phyloP scores from a whole-genome alignment of 2,329 filamentous ascomycete species.

The Claviceps citrina region DNA sequence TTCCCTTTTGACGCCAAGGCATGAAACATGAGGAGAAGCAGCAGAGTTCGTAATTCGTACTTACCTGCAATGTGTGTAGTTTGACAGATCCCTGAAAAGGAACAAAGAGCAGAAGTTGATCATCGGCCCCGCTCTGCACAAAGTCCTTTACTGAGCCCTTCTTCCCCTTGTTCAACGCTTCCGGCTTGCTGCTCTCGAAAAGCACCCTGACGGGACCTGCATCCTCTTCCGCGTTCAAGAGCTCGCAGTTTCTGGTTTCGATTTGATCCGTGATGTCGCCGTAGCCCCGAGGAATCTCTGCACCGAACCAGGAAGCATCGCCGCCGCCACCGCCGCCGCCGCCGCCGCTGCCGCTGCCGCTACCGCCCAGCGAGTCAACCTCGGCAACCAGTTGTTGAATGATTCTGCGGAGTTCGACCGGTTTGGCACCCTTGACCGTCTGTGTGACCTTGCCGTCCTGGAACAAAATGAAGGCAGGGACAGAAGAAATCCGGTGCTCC shows the following conservation, averaged over 20 bases:
- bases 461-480: conserved; percentile 89
- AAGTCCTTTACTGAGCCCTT: conserved; percentile 52
- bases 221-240: conserved; percentile 73
- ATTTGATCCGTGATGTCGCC: conserved; percentile 68
- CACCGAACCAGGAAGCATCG: conserved; percentile 53
- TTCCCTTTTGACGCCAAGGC: neutral
- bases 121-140: conserved; percentile 92
- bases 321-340: conserved; percentile 24
- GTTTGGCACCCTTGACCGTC: conserved; percentile 60
- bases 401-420: conserved; percentile 50
- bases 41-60: conserved; percentile 10
- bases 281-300: conserved; percentile 64
- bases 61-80: conserved; percentile 63
- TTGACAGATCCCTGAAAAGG: conserved; percentile 82
- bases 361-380: conserved; percentile 38
- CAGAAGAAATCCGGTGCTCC: conserved; percentile 57
- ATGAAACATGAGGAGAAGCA: neutral
- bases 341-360: too few relatives aligned
- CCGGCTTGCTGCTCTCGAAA: conserved; percentile 56
- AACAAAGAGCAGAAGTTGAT: conserved; percentile 85
- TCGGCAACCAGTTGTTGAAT: conserved; percentile 58
- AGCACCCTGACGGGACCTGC: conserved; percentile 58
- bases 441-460: conserved; percentile 52
- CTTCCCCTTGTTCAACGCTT: conserved; percentile 40
- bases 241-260: conserved; percentile 64